A percentile compares a stretch with the other conserved stretches of the same genome.
These are phyloP conservation scores for Circinella minor DNA, from an alignment of 371 early-diverging fungal species.

Conservation along the genomic window DNA sequence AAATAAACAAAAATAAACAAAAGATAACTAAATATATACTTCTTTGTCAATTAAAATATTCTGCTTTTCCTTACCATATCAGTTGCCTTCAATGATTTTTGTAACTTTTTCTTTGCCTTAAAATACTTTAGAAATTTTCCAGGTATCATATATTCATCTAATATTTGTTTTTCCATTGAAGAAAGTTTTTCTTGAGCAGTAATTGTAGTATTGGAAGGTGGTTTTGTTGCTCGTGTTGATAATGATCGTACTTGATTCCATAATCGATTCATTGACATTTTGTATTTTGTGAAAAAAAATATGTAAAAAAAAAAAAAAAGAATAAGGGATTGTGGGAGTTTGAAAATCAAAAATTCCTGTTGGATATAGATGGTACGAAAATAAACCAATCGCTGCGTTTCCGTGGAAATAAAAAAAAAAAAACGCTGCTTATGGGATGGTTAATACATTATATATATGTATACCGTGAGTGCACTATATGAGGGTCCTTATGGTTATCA, in stretches of 20 bases:
- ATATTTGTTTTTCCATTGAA: slow-evolving; percentile 8
- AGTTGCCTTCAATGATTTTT: not conserved
- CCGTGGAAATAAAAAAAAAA: no score
- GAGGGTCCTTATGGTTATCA: no score
- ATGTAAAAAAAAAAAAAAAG: not conserved
- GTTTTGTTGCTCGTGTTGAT: not conserved
- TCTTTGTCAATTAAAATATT: not conserved
- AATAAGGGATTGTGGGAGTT: no score
- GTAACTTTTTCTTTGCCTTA: slow-evolving; percentile 19
- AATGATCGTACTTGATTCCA: slow-evolving; percentile 7
- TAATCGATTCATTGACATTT: slow-evolving; percentile 1
- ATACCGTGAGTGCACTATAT: no score
- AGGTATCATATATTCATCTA: slow-evolving; percentile 45
- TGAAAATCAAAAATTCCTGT: no score
- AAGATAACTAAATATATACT: not conserved
- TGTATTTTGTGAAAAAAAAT: not conserved
- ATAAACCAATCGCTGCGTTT: no score
- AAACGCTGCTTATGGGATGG: no score
- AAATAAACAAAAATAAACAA: no score
- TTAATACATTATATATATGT: no score
- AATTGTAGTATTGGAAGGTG: not conserved
- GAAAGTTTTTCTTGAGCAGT: not conserved
- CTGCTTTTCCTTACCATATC: not conserved
- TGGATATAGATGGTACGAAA: no score
- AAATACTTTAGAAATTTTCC: slow-evolving; percentile 40